phyloP scores from a whole-genome alignment of 345 rosid genomes.

The Eutrema heterophyllum region DNA sequence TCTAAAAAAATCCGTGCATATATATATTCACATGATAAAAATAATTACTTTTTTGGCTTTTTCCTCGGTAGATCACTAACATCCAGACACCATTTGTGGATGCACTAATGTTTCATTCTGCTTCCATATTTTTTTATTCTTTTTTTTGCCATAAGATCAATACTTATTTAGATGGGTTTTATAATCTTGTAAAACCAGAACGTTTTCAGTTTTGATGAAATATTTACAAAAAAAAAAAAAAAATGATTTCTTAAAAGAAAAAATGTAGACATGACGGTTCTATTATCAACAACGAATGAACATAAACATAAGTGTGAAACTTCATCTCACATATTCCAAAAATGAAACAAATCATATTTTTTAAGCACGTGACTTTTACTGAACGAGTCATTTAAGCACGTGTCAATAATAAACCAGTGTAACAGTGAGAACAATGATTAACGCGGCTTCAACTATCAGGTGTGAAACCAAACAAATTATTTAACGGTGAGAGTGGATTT shows the following conservation, averaged over 20 bases:
- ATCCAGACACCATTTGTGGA: too few relatives aligned
- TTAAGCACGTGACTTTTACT: conserved; percentile 9
- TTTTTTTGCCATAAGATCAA: too few relatives aligned
- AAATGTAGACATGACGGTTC: background rate
- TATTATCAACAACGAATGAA: background rate
- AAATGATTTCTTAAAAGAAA: background rate
- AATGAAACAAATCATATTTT: background rate
- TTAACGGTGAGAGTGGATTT: too few relatives aligned
- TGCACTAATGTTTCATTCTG: too few relatives aligned
- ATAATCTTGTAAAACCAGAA: too few relatives aligned
- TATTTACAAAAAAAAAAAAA: too few relatives aligned
- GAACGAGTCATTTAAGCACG: background rate
- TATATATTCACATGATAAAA: background rate
- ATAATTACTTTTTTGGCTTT: too few relatives aligned
- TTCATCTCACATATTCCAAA: background rate
- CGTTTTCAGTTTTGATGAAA: too few relatives aligned
- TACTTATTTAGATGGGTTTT: too few relatives aligned
- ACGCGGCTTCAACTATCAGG: conserved; percentile 1
- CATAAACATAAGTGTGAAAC: background rate
- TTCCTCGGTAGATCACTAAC: too few relatives aligned
- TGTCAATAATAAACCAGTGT: background rate
- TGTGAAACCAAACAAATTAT: background rate
- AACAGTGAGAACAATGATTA: background rate
- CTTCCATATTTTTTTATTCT: too few relatives aligned
- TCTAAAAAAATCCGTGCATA: background rate